These are phyloP conservation scores for Schoenoplectus tabernaemontani DNA, from an alignment of 202 grass and related monocot genomes.

Conservation along the genomic window DNA sequence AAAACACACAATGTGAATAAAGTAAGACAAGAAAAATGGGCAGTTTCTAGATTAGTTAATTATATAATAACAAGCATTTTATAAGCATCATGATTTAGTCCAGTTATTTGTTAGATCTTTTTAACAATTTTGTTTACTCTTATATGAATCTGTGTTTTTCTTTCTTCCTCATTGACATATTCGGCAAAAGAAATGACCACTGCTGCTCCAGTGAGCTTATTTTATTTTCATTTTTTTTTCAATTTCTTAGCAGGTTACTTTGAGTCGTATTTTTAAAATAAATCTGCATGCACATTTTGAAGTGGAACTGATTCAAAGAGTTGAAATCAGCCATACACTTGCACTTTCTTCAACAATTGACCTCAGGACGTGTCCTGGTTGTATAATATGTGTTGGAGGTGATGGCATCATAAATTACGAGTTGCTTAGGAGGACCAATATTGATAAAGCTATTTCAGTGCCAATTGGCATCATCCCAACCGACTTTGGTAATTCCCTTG, in stretches of 20 bases:
- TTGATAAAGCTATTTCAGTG: slow-evolving; percentile 42
- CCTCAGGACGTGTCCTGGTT: slow-evolving; percentile 54
- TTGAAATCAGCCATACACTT: slow-evolving; percentile 75
- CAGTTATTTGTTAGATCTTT: too few relatives aligned
- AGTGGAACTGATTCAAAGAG: slow-evolving; percentile 80
- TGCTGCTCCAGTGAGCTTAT: too few relatives aligned
- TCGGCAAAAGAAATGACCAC: too few relatives aligned
- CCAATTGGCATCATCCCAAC: slow-evolving; percentile 85
- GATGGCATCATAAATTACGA: slow-evolving; percentile 95
- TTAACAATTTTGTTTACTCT: too few relatives aligned
- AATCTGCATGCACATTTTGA: slow-evolving; percentile 80
- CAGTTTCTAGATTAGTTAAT: too few relatives aligned
- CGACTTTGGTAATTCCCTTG: slow-evolving; percentile 93
- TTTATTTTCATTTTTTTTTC: neutral
- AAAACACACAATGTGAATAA: too few relatives aligned
- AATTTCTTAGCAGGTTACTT: slow-evolving; percentile 18
- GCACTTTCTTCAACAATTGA: slow-evolving; percentile 65
- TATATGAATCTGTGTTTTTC: too few relatives aligned
- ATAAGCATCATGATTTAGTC: too few relatives aligned
- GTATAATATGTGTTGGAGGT: slow-evolving; percentile 90
- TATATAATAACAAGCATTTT: too few relatives aligned
- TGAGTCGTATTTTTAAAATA: slow-evolving; percentile 45
- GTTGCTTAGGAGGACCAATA: slow-evolving; percentile 66
- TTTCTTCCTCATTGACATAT: too few relatives aligned
- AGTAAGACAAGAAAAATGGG: too few relatives aligned